Evolutionary conservation across 768 basidiomycete species (phyloP), one percentile per base, ranked within the genome.

Genomic region (Boletus patriciae): DNA sequence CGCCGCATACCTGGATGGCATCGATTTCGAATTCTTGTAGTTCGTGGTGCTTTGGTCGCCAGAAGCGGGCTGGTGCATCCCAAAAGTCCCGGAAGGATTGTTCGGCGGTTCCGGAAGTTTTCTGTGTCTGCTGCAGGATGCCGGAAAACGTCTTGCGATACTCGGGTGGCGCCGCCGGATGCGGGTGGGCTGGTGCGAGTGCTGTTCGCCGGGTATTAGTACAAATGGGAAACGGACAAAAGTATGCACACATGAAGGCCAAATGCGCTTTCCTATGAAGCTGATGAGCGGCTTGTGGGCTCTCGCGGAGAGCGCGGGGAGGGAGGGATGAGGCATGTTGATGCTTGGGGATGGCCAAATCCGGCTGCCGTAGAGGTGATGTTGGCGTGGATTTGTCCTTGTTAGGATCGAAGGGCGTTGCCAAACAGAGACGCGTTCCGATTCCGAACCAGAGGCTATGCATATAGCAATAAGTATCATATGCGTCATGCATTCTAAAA

Each of bases 131-230:
- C 43, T 72, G 74, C 13, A 77, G 55, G 52, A 78, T 77, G n/a
- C 74, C 75, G 7, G 77, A 65, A 66, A 84, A 85, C 4, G 69
- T 70, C 43, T 79, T 76, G 62, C 78, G 79, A 55, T 83, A 73
- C 62, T 87, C 85, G 57, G 77, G 70, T n/a, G 88, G 86, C 16
- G 87, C 86, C 50, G 81, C 80, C 4, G 87, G 88, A 66, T 90
- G 87, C 13, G 84, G 75, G 58, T 80, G 82, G 31, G 73, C 66
- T 1, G 79, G 75, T 53, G 73, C 64, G 11, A 65, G 59, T 36
- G 77, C 78, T 67, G 72, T 62, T 62, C n/a, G 3, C 72, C 74
- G 15, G 6, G 25, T 50, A 18, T 66, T 40, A 61, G 54, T 12
- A 23, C 13, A 13, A 25, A 12, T 8, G 18, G 3, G 10, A 36